Percentiles rank a stretch among this genome's conserved stretches.
phyloP scores from a whole-genome alignment of 129 eudicot species.

The Apium graveolens region DNA sequence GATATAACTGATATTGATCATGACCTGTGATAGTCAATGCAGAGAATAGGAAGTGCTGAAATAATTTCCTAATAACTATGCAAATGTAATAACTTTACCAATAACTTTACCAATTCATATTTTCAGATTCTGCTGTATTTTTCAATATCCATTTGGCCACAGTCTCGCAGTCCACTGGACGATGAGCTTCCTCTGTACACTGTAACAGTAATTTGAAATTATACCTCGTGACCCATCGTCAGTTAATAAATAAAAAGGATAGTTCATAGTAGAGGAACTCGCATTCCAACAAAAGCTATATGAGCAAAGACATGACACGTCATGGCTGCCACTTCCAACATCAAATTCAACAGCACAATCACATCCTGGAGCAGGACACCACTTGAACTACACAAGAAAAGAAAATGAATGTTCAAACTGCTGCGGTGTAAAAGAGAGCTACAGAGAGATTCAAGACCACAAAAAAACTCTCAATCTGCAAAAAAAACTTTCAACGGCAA shows the following conservation, averaged over 20 bases:
- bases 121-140: constrained; percentile 96
- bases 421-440: background rate
- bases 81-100: constrained; percentile 27
- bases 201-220: constrained; percentile 19
- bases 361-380: constrained; percentile 99
- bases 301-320: constrained; percentile 83
- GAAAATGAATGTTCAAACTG: background rate
- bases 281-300: constrained; percentile 97
- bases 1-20: background rate
- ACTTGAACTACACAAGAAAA: constrained; percentile 50
- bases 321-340: constrained; percentile 80
- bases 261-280: constrained; percentile 30
- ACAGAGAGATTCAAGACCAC: background rate
- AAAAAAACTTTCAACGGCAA: background rate
- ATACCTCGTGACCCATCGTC: background rate
- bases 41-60: background rate
- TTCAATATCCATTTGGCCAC: constrained; percentile 94
- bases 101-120: constrained; percentile 77
- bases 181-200: constrained; percentile 99
- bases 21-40: background rate
- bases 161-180: constrained; percentile 96
- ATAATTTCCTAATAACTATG: background rate
- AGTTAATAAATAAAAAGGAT: background rate
- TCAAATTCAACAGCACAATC: constrained; percentile 85
- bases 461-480: background rate